phyloP scores from a whole-genome alignment of 2,329 filamentous ascomycete genomes.

The Colletotrichum magnum region DNA sequence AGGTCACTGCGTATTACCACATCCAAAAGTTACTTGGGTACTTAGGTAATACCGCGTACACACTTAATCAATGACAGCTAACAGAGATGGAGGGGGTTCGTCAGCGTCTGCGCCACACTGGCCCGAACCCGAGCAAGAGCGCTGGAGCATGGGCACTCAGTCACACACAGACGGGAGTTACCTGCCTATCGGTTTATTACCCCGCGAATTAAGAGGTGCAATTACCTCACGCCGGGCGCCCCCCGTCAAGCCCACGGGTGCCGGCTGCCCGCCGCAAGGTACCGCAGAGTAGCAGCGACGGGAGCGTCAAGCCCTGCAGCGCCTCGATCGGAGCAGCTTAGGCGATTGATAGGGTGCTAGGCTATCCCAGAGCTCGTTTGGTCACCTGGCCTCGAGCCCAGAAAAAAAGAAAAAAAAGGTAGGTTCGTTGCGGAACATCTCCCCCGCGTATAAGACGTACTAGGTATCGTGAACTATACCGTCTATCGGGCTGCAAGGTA shows the following conservation, averaged over 20 bases:
- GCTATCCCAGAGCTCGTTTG: conserved; percentile 14
- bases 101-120: conserved; percentile 34
- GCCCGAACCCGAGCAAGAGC: conserved; percentile 11
- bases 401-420: not conserved
- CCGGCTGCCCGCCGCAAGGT: conserved; percentile 7
- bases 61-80: no score
- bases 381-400: conserved; percentile 5
- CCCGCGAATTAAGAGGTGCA: conserved; percentile 16
- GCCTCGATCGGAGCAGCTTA: conserved; percentile 11
- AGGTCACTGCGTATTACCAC: no score
- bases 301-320: not conserved
- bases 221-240: conserved; percentile 16
- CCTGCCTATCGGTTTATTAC: not conserved
- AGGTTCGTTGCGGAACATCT: not conserved
- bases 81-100: conserved; percentile 20
- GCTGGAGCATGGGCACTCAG: not conserved
- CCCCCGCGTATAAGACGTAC: not conserved
- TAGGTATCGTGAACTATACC: not conserved
- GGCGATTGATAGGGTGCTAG: not conserved
- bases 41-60: no score
- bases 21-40: no score
- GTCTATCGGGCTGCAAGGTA: not conserved
- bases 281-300: conserved; percentile 7
- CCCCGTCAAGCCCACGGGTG: not conserved
- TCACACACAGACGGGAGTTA: no score